These are phyloP conservation scores for Acacia concinna DNA, from an alignment of 331 rosid species.

Conservation along the genomic window DNA sequence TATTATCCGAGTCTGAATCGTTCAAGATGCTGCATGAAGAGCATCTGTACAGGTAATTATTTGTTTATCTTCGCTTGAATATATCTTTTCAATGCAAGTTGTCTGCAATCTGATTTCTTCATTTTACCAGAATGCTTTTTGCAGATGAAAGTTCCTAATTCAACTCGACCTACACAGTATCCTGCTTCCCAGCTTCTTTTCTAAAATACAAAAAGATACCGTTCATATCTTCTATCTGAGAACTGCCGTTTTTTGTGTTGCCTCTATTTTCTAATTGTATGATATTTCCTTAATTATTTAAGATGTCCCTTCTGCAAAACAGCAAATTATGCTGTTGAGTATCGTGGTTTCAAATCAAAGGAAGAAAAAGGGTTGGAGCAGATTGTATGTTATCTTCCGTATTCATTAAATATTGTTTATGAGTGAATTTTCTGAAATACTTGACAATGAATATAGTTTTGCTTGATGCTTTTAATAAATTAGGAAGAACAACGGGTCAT, in stretches of 20 bases:
- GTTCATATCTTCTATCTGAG: background rate
- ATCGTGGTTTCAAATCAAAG: conserved; percentile 91
- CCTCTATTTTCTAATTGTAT: conserved; percentile 2
- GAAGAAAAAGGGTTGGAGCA: conserved; percentile 95
- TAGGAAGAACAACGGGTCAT: conserved; percentile 99
- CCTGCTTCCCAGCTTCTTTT: conserved; percentile 46
- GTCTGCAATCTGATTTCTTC: conserved; percentile 41
- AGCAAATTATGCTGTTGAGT: conserved; percentile 91
- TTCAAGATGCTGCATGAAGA: conserved; percentile 96
- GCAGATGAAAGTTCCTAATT: conserved; percentile 99
- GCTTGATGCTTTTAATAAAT: conserved; percentile 25
- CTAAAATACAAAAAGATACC: conserved; percentile 21
- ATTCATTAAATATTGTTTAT: background rate
- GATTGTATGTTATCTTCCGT: conserved; percentile 24
- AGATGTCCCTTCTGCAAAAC: conserved; percentile 97
- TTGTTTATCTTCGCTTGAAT: conserved; percentile 22
- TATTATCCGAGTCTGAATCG: conserved; percentile 98
- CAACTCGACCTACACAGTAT: conserved; percentile 99
- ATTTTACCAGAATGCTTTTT: conserved; percentile 81
- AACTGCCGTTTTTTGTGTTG: conserved; percentile 8
- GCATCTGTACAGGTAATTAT: conserved; percentile 90
- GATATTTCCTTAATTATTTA: conserved; percentile 49
- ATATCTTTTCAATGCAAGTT: conserved; percentile 12
- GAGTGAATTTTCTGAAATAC: background rate
- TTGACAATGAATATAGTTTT: background rate